A percentile compares a stretch with the other conserved stretches of the same genome.
Conservation (phyloP, 75 land plant species). For the Adiantum capillusveneris region DNA sequence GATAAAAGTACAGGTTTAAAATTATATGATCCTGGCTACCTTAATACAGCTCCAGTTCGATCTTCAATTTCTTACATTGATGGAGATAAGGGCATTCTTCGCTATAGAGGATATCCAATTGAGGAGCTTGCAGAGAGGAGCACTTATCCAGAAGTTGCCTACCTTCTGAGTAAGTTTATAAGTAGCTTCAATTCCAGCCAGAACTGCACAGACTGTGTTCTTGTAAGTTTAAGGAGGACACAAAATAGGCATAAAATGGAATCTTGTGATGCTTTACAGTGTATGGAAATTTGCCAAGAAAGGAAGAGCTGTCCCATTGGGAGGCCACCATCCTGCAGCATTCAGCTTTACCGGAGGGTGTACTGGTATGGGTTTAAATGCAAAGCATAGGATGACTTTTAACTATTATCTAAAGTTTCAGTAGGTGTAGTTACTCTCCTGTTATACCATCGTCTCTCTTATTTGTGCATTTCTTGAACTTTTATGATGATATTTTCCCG, state of each 20-base stretch:
- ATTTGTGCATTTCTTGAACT: too few species aligned
- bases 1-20: constrained; percentile 10
- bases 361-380: constrained; percentile 6
- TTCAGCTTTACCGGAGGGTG: constrained; percentile 19
- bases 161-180: constrained; percentile 13
- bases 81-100: constrained; percentile 20
- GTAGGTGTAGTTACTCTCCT: too few species aligned
- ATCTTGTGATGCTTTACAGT: background rate
- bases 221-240: background rate
- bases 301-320: constrained; percentile 11
- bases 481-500: too few species aligned
- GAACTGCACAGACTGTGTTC: background rate
- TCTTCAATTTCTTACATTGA: constrained; percentile 20
- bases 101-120: constrained; percentile 55
- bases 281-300: constrained; percentile 16
- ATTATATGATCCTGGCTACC: constrained; percentile 22
- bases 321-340: constrained; percentile 13
- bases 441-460: too few species aligned
- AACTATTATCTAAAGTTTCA: too few species aligned
- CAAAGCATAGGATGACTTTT: too few species aligned
- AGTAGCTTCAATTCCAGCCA: too few species aligned
- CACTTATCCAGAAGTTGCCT: constrained; percentile 14
- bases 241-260: background rate
- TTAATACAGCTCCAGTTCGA: constrained; percentile 19
- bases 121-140: constrained; percentile 95